phyloP scores from a whole-genome alignment of 179 eudicot genomes.

The Beta macrorhiza region DNA sequence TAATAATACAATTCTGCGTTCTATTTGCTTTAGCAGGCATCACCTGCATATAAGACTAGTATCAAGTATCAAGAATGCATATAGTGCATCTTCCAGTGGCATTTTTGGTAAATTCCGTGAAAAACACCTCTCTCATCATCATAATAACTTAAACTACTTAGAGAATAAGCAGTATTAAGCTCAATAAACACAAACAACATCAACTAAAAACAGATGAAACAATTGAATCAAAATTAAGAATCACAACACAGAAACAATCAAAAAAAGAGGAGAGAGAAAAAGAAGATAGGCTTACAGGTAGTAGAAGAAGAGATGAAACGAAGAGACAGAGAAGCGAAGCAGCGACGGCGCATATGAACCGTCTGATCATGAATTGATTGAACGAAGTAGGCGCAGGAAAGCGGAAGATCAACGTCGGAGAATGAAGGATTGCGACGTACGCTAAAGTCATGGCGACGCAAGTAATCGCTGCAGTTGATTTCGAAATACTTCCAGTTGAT shows the following conservation, averaged over 20 bases:
- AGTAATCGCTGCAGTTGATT: conserved; percentile 47
- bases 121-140: too few relatives aligned
- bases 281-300: conserved; percentile 48
- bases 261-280: too few relatives aligned
- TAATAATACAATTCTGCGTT: too few relatives aligned
- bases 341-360: conserved; percentile 70
- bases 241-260: background rate
- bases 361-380: conserved; percentile 62
- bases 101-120: too few relatives aligned
- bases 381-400: conserved; percentile 63
- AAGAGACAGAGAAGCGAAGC: conserved; percentile 60
- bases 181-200: too few relatives aligned
- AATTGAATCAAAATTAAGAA: background rate
- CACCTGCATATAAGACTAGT: too few relatives aligned
- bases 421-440: conserved; percentile 73
- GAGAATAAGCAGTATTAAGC: too few relatives aligned
- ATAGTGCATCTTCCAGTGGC: too few relatives aligned
- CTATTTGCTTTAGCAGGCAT: too few relatives aligned
- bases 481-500: conserved; percentile 30
- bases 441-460: conserved; percentile 62
- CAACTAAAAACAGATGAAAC: background rate
- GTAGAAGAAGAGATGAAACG: conserved; percentile 46
- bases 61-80: too few relatives aligned
- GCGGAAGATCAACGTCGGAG: conserved; percentile 76
- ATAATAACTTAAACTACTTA: too few relatives aligned